These are phyloP conservation scores for Penicillium rolfsii DNA, from an alignment of 2,329 filamentous ascomycete species.

Conservation along the genomic window DNA sequence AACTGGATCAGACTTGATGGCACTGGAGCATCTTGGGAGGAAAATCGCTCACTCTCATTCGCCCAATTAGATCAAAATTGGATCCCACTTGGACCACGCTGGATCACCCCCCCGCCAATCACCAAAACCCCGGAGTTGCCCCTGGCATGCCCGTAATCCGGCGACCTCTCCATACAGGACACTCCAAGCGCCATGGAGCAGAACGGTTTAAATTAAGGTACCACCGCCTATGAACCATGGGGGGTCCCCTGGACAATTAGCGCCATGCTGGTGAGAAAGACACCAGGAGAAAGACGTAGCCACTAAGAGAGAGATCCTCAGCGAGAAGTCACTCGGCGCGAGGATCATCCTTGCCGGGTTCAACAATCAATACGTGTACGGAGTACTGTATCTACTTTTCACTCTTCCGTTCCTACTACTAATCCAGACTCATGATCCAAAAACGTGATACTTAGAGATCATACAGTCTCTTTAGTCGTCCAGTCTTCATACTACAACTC, in stretches of 20 bases:
- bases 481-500: background rate
- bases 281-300: background rate
- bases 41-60: background rate
- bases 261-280: background rate
- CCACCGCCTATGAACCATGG: background rate
- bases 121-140: conserved; percentile 5
- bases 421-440: background rate
- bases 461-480: background rate
- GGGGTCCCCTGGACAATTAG: background rate
- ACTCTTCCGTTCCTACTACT: background rate
- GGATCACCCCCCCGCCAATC: conserved; percentile 7
- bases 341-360: background rate
- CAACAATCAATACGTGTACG: background rate
- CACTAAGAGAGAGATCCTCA: background rate
- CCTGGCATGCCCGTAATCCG: background rate
- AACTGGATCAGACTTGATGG: conserved; percentile 23
- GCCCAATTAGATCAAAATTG: background rate
- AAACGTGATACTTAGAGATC: background rate
- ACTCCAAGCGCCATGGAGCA: background rate
- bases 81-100: background rate
- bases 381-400: background rate
- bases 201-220: conserved; percentile 2
- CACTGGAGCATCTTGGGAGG: background rate
- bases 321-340: background rate
- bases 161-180: background rate